Evolutionary conservation across 2,329 filamentous ascomycete genomes (phyloP).

Genomic region (Trichoderma brevicompactum): DNA sequence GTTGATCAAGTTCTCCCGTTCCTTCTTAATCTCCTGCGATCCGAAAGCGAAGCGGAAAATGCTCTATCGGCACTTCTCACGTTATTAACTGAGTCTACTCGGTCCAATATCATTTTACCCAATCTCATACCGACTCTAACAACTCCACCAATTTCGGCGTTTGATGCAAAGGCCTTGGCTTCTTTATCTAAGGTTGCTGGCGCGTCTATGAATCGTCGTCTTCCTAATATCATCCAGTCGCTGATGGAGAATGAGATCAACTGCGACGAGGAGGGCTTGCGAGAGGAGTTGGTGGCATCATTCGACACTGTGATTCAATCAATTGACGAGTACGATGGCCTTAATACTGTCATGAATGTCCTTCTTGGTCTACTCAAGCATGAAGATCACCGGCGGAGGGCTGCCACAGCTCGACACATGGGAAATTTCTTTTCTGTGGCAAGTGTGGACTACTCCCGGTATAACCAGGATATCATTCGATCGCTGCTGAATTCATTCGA

Average conservation of each 20-base stretch:
- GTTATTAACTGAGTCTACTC: slow-evolving; percentile 87
- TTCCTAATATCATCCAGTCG: slow-evolving; percentile 89
- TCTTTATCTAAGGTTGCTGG: slow-evolving; percentile 92
- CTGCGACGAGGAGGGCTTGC: slow-evolving; percentile 73
- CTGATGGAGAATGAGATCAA: slow-evolving; percentile 91
- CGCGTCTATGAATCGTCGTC: slow-evolving; percentile 83
- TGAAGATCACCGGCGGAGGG: slow-evolving; percentile 84
- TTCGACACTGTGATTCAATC: slow-evolving; percentile 91
- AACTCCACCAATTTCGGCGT: slow-evolving; percentile 85
- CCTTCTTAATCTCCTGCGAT: slow-evolving; percentile 85
- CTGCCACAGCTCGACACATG: slow-evolving; percentile 77
- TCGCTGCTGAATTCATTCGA: slow-evolving; percentile 90
- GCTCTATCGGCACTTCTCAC: slow-evolving; percentile 91
- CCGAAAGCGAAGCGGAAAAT: slow-evolving; percentile 85
- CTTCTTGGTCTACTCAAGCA: slow-evolving; percentile 87
- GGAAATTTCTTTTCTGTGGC: slow-evolving; percentile 82
- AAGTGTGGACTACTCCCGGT: slow-evolving; percentile 88
- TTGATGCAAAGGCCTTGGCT: slow-evolving; percentile 92
- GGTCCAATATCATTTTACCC: slow-evolving; percentile 94
- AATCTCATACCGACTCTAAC: slow-evolving; percentile 94
- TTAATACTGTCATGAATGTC: slow-evolving; percentile 95
- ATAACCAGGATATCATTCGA: slow-evolving; percentile 94
- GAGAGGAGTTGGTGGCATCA: slow-evolving; percentile 72
- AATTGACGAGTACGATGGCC: slow-evolving; percentile 92
- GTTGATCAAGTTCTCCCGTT: slow-evolving; percentile 95